Conservation (phyloP, 225 moss, liverwort and hornwort genomes). For the Polytrichum formosum region DNA sequence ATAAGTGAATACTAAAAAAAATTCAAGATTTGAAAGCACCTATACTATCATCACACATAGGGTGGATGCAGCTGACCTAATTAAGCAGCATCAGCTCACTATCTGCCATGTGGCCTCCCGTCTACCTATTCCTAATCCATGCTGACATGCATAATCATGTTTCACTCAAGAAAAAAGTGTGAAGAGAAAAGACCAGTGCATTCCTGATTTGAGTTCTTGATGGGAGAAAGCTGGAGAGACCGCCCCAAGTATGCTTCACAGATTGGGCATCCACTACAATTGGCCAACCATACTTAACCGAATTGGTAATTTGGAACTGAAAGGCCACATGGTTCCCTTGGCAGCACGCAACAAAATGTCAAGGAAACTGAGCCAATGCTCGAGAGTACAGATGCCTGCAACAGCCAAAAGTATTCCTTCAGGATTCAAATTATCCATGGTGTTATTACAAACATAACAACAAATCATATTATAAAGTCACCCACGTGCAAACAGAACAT, state of each 20-base stretch:
- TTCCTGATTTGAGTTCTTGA: constrained; percentile 20
- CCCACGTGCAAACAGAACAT: background rate
- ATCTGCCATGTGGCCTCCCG: too few species aligned
- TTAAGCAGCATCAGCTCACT: too few species aligned
- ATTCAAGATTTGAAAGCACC: too few species aligned
- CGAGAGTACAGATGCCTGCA: constrained; percentile 37
- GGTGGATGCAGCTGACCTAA: too few species aligned
- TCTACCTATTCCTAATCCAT: too few species aligned
- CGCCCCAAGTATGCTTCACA: constrained; percentile 21
- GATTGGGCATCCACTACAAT: constrained; percentile 17
- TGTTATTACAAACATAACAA: background rate
- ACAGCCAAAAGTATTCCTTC: background rate
- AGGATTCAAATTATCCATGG: background rate
- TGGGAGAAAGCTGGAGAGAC: constrained; percentile 25
- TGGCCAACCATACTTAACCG: constrained; percentile 21
- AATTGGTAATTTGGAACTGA: constrained; percentile 23
- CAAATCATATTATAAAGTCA: background rate
- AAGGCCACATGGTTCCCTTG: constrained; percentile 21
- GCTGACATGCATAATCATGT: too few species aligned
- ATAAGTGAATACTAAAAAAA: too few species aligned
- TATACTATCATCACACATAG: too few species aligned
- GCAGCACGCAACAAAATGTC: constrained; percentile 34
- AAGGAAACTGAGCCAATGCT: constrained; percentile 23
- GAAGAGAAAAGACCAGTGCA: constrained; percentile 23
- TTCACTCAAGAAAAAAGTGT: background rate